Conservation (phyloP, 768 basidiomycete species). For the Rhizopogon salebrosus region DNA sequence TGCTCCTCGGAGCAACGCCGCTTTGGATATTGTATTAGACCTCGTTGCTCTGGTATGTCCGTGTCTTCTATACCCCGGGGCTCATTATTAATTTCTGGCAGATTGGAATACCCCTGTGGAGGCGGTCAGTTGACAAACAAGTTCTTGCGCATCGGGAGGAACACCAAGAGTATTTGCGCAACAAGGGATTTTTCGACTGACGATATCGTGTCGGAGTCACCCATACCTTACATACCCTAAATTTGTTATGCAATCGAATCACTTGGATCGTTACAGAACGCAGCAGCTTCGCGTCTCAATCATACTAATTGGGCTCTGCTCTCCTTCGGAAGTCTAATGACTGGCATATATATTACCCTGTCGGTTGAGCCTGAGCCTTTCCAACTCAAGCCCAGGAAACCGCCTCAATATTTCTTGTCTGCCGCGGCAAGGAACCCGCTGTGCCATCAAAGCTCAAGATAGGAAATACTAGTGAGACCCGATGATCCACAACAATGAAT, state of each 20-base stretch:
- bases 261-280: too few relatives aligned
- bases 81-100: constrained; percentile 15
- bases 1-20: constrained; percentile 50
- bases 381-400: too few relatives aligned
- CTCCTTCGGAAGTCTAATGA: too few relatives aligned
- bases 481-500: too few relatives aligned
- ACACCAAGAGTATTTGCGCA: constrained; percentile 39
- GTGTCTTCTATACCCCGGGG: neutral
- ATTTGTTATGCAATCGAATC: neutral
- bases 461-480: neutral
- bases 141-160: constrained; percentile 41
- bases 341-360: too few relatives aligned
- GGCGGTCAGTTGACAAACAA: constrained; percentile 42
- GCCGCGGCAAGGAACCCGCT: neutral
- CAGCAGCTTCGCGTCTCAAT: neutral
- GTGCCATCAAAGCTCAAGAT: neutral
- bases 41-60: constrained; percentile 40
- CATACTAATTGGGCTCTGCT: too few relatives aligned
- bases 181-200: constrained; percentile 37
- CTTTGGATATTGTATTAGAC: constrained; percentile 47
- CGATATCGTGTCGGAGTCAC: neutral
- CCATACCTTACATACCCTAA: neutral
- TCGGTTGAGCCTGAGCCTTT: too few relatives aligned
- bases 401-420: too few relatives aligned
- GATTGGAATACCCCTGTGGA: constrained; percentile 52